Base-by-base conservation (phyloP, 208 protist species). In the Acanthamoeba culbertsoni region DNA sequence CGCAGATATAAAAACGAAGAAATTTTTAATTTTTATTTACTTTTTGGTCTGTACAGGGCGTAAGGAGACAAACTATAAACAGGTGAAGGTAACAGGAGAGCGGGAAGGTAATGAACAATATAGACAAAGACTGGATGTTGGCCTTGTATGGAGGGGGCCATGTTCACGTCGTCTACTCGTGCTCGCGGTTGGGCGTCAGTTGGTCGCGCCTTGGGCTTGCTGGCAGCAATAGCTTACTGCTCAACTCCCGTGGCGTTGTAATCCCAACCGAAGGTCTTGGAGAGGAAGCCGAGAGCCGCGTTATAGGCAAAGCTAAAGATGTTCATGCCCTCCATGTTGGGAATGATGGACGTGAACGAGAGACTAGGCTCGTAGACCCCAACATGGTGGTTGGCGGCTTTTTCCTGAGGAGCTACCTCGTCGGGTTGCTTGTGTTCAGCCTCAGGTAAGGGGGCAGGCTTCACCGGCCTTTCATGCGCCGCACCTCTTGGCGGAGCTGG, bases 261-360 rank as follows among this genome's bases (percentile, higher is more conserved):
- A 10, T 45, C 68, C 71, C 71, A 82, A 43, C 84, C 84, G 35
- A 91, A 91, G 37, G 84, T 51, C 84, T 51, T 63, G 40, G 37
- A 53, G 84, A 91, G 68, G 84, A 91, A 91, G 53, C 68, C 59
- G 53, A 91, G n/a, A 37, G 84, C 84, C 26, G 84, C 84, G 23
- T n/a, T 68, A 28, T 91, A 91, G 84, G 84, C 84, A n/a, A 73
- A 91, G 84, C 37, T 59, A 55, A 91, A 91, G 84, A 91, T 91
- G 53, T 91, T 91, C 84, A 91, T 68, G 3, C 84, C 84, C 35
- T 91, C 12, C 45, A 46, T 68, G 37, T 46, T 53, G 20, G 51
- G 84, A 33, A 91, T 46, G 53, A 91, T 73, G 51, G 77, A 86
- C 1, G 16, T 65, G 84, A 91, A 57, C 20, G 48, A 42, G 65